Evolutionary conservation across 257 asterid species (phyloP), one percentile per base, ranked within the genome.

Genomic region (Buddleja alternifolia): DNA sequence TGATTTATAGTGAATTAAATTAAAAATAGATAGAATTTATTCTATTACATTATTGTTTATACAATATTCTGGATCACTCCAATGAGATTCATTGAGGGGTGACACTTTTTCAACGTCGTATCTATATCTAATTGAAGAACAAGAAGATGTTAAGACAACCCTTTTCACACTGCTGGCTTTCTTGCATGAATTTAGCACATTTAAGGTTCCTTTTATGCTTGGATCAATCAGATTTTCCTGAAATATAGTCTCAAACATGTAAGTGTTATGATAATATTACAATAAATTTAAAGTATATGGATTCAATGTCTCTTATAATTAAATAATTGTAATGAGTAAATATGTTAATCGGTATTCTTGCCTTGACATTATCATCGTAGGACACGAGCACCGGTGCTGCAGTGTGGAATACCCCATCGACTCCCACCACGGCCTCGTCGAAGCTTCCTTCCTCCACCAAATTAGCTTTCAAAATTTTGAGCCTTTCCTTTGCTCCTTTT

Each of bases 61-160:
- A 65, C 99, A 94, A 34, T 94, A 94, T 10, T 89, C 85, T 1
- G 79, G 84, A 73, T 94, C 93, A 3, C 85, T 85, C 99, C 97
- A 91, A n/a, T 91, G 97, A 17, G 96, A 85, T 74, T 94, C 97
- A 59, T 94, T 91, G 47, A 91, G 93, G 21, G 96, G 90, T 15
- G 93, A 90, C 25, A 59, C 71, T 71, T 79, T 55, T 19, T 71
- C 81, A 8, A 67, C 92, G 29, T 91, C 96, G 29, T 84, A 80
- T 48, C 95, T 81, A 66, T 91, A 94, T 80, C 97, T 73, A 40
- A 91, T 82, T 34, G 96, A 68, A 15, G 99, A 87, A 63, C 97
- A 94, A 24, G 97, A 94, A n/a, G 97, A 94, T 15, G 99, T 94
- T 16, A 94, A 71, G 29, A 91, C 96, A 62, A 94, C 85, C 83